Evolutionary conservation across 768 basidiomycete genomes (phyloP), one percentile per base, ranked within the genome.

Genomic region (Xanthoconium purpureum): DNA sequence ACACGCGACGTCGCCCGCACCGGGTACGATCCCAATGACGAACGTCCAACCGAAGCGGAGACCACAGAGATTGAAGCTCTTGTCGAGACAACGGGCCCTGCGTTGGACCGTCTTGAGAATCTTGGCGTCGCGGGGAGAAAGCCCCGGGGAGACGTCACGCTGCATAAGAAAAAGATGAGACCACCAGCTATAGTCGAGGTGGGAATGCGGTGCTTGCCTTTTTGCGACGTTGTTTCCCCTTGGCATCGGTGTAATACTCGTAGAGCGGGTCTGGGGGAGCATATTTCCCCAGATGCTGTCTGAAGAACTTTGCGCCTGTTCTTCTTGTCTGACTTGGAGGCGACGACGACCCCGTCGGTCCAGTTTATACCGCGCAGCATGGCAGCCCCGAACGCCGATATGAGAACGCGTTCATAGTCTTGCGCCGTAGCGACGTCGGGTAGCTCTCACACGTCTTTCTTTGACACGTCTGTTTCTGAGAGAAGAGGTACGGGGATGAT

Each of bases 341-440:
- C n/a, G n/a, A n/a, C 91, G 5, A 87, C 84, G 5, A 80, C 81
- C 1, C 90, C 89, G 36, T 89, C 86, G 58, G 90, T 90, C 94
- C 94, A 98, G 3, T 95, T 95, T 96, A 98, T 98, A 0, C 96
- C 96, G 44, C 94, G 82, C 5, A 97, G 78, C 63, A 98, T 81
- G 8, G 97, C 97, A 6, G 89, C 86, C 7, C 97, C 96, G 62
- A 98, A 99, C 54, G 91, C 88, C 7, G 89, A 87, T 15, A 99
- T 87, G 0, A 97, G 97, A 0, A 98, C 84, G 18, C 94, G 88
- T 36, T 84, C 83, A 67, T 98, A 99, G 71, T 95, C 96, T 0
- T 90, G 86, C 15, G 90, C 73, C 0, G 89, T 84, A 2, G 94
- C 85, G 51, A 73, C 71, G 9, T 90, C 88, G 0, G 92, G 92